Conservation (phyloP, 129 eudicot genomes). For the Deinandra increscens region DNA sequence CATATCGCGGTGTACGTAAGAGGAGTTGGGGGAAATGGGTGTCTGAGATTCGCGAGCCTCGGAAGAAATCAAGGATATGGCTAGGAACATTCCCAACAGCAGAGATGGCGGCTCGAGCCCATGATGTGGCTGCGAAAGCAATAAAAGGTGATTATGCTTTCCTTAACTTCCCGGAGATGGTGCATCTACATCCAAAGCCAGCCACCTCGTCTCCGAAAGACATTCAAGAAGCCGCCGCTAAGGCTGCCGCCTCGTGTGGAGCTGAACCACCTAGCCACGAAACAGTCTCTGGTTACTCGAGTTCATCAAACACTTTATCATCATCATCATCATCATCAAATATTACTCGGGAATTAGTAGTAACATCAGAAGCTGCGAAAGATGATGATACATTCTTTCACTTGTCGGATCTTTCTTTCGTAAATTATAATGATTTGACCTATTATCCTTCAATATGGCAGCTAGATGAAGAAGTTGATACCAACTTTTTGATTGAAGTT, state of each 20-base stretch:
- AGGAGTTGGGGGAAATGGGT: slow-evolving; percentile 91
- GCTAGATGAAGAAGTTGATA: too few species aligned
- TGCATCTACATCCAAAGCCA: slow-evolving; percentile 54
- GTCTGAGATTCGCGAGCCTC: slow-evolving; percentile 74
- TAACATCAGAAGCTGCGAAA: too few species aligned
- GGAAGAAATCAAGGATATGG: slow-evolving; percentile 82
- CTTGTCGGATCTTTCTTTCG: too few species aligned
- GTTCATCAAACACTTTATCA: slow-evolving; percentile 39
- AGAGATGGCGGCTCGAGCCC: slow-evolving; percentile 89
- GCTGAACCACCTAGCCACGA: too few species aligned
- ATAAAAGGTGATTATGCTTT: slow-evolving; percentile 66
- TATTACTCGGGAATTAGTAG: too few species aligned
- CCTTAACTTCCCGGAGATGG: slow-evolving; percentile 65
- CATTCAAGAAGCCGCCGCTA: slow-evolving; percentile 18
- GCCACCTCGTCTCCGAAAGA: slow-evolving; percentile 40
- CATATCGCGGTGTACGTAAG: slow-evolving; percentile 63
- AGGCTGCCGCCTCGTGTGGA: slow-evolving; percentile 39
- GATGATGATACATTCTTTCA: too few species aligned
- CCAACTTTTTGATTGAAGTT: too few species aligned
- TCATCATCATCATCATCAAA: too few species aligned
- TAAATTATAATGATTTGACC: too few species aligned
- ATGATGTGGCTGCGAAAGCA: slow-evolving; percentile 77
- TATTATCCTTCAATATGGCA: too few species aligned
- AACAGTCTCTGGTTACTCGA: slow-evolving; percentile 27
- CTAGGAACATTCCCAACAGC: slow-evolving; percentile 77